Conservation (phyloP, 805 yeast species). For the Metschnikowia aberdeeniae region DNA sequence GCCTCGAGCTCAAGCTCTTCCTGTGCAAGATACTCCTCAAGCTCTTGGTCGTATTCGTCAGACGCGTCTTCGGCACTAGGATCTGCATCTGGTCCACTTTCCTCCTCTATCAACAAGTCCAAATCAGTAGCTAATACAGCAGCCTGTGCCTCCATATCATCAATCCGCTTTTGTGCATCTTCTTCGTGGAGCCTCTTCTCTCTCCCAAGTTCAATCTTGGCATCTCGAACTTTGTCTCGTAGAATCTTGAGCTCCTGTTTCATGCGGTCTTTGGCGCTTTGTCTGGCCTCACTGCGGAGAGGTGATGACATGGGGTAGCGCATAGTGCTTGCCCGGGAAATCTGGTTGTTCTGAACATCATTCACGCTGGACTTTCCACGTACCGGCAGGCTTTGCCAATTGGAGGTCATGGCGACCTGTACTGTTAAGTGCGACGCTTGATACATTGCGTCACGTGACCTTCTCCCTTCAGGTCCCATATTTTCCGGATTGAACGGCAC, state of each 20-base stretch:
- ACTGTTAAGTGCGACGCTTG: not conserved
- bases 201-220: constrained; percentile 9
- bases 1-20: constrained; percentile 19
- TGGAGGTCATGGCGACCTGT: not conserved
- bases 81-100: not conserved
- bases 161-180: constrained; percentile 4
- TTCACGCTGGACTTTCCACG: constrained; percentile 6
- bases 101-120: constrained; percentile 10
- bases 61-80: not conserved
- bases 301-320: constrained; percentile 19
- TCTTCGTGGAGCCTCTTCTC: constrained; percentile 14
- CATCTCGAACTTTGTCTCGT: constrained; percentile 12
- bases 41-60: constrained; percentile 10
- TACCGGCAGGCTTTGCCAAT: constrained; percentile 16
- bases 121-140: constrained; percentile 10
- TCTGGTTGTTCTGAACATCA: constrained; percentile 11
- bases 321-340: constrained; percentile 9
- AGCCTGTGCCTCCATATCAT: constrained; percentile 11
- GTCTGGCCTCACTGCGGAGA: not conserved
- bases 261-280: not conserved
- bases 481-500: not conserved
- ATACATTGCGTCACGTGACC: not conserved
- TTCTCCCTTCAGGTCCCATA: not conserved
- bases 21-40: constrained; percentile 14
- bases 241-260: constrained; percentile 8